Base-by-base conservation (phyloP, 176 grass and related monocot genomes). In the Triticum timopheevii region DNA sequence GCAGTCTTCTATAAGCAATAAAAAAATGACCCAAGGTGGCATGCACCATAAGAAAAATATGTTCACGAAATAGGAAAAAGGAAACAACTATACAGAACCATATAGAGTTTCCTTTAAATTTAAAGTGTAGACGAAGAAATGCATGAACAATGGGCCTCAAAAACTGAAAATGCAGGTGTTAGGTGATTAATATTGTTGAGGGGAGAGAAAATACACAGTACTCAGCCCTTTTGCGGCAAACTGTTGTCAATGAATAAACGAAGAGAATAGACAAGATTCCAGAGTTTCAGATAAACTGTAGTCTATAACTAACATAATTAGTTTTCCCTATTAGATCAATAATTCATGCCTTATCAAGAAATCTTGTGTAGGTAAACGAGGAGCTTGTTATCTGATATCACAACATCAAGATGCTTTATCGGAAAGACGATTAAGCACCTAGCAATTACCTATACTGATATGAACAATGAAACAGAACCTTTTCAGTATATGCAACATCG, bases 1-100 rank as follows among this genome's bases (percentile, higher is more conserved):
- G 6, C 40, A 75, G 58, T 76, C 39, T 81, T 58, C 67, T 86
- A 87, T 65, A 72, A 78, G 65, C 45, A 76, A 64, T 58, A 52
- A 85, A 61, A 61, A 3, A 77, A 87, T 83, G 62, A 69, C 16
- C 44, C 52, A 77, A 5, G 30, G 82, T 34, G 30, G 10, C 22
- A 73, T 66, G 33, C n/a, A 73, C 35, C 11, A 8, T 47, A 68
- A 78, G 58, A 23, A 71, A 66, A 80, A 42, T 45, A 24, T 74
- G 76, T 59, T 35, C 59, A 84, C 5, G 6, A 80, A 80, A 61
- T 59, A 42, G 17, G n/a, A 59, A 79, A 69, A 9, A 78, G 6
- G 36, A 68, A 80, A 44, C 12, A 76, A 31, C 54, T 65, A 66
- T 30, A 74, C 66, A 64, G 65, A 86, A 70, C 12, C 28, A 79